These are phyloP conservation scores for Dacryopinax primogenitus DNA, from an alignment of 768 basidiomycete species.

Conservation along the genomic window DNA sequence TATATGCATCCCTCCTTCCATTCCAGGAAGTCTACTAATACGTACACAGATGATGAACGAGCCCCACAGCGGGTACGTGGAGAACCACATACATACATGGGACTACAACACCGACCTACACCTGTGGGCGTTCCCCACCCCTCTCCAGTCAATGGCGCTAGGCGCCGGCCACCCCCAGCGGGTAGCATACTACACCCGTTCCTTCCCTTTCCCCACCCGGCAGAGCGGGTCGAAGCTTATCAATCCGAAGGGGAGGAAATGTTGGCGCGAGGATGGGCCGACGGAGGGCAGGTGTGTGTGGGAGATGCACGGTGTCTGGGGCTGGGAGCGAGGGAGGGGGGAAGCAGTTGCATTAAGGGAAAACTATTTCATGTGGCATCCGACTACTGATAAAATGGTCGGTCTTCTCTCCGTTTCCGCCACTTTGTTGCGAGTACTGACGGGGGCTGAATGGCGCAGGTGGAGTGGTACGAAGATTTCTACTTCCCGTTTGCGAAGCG, in stretches of 20 bases:
- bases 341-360: constrained; percentile 66
- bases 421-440: constrained; percentile 4
- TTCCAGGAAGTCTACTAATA: neutral
- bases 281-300: constrained; percentile 63
- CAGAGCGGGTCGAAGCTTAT: constrained; percentile 44
- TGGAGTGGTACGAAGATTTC: constrained; percentile 79
- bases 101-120: constrained; percentile 95
- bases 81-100: constrained; percentile 66
- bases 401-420: constrained; percentile 12
- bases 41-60: constrained; percentile 72
- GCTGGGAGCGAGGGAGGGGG: constrained; percentile 56
- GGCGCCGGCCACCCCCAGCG: constrained; percentile 73
- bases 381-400: constrained; percentile 49
- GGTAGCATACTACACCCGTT: constrained; percentile 68
- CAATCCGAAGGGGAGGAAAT: constrained; percentile 46
- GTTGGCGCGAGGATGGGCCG: constrained; percentile 65
- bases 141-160: constrained; percentile 82
- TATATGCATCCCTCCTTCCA: constrained; percentile 25
- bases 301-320: constrained; percentile 91
- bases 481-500: constrained; percentile 63
- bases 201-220: constrained; percentile 79
- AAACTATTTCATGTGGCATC: constrained; percentile 69
- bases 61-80: constrained; percentile 85
- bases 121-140: constrained; percentile 61
- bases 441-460: constrained; percentile 30